Base-by-base conservation (phyloP, 176 grass and related monocot species). In the Oryza longistaminata region DNA sequence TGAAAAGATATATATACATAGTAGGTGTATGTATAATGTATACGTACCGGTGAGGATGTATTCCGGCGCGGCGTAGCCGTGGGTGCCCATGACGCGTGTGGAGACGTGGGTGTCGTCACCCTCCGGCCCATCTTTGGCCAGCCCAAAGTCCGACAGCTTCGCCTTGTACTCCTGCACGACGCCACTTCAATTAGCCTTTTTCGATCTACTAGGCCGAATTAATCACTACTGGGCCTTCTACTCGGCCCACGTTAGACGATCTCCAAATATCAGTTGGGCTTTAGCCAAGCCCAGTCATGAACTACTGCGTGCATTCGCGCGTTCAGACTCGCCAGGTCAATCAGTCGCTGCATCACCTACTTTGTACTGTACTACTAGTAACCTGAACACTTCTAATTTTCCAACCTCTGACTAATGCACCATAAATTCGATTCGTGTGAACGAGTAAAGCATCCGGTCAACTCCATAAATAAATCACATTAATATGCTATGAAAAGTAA, bases 51-150 rank as follows among this genome's bases (percentile, higher is more conserved):
- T 98, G 39, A 98, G 66, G 88, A 98, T 98, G 85, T 98, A 98
- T 68, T 98, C 96, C 0, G 96, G 96, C 1, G 96, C 96, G 11
- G 96, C 93, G 5, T 98, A 98, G 1, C 96, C 96, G 11, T 95
- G 89, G 3, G 96, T 98, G 33, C 96, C 96, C 96, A 98, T 98
- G 7, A 98, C 88, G 1, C 96, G 87, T 0, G 93, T 95, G 1
- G 96, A 95, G 19, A 98, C 96, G 12, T 98, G 96, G 7, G 96
- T 93, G 7, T 92, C 81, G 0, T 98, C 96, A 2, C 96, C 96
- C 68, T 90, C 76, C 0, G 96, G 96, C 1, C 96, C 96, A 43
- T 98, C 93, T 77, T 93, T 98, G 3, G 96, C 96, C 0, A 95
- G 91, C 5, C 96, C 96, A 0, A 98, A 95, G 70, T 98, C 96